Percentiles rank a stretch among this genome's conserved stretches.
Conservation (phyloP, 495 filamentous ascomycete genomes). For the Aspergillus asperescens region DNA sequence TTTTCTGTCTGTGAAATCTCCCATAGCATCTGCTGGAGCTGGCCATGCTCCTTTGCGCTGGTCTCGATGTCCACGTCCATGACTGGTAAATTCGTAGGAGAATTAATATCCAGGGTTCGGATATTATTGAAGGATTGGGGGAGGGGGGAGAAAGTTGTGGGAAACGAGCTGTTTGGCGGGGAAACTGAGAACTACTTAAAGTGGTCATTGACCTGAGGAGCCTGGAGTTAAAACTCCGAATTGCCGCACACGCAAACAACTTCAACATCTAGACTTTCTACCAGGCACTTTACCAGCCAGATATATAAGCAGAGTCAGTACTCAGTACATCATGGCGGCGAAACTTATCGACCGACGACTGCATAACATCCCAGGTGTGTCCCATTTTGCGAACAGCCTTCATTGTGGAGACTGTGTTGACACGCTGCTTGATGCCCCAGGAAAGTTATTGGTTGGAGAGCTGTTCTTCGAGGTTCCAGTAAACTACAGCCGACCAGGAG, state of each 20-base stretch:
- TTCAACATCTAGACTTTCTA: too few species aligned
- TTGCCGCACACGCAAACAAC: too few species aligned
- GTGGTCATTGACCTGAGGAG: too few species aligned
- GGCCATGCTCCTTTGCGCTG: conserved; percentile 19
- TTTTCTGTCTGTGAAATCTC: conserved; percentile 30
- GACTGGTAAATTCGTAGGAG: conserved; percentile 6
- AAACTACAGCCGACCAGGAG: conserved; percentile 60
- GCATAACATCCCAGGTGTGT: conserved; percentile 43
- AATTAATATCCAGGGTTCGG: too few species aligned
- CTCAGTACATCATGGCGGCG: conserved; percentile 35
- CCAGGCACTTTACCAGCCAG: too few species aligned
- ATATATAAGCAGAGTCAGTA: too few species aligned
- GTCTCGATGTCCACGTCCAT: conserved; percentile 4
- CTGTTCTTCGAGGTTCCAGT: conserved; percentile 80
- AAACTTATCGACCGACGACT: conserved; percentile 42
- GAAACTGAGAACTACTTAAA: conserved; percentile 1
- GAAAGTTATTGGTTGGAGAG: conserved; percentile 70
- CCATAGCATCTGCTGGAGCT: conserved; percentile 33
- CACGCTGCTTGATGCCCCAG: conserved; percentile 40
- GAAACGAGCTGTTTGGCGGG: conserved; percentile 6
- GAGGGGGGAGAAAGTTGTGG: background rate
- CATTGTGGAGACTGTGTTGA: conserved; percentile 2
- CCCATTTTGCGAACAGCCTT: too few species aligned
- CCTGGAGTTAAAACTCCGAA: background rate
- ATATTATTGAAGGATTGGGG: background rate